A percentile compares a stretch with the other conserved stretches of the same genome.
Evolutionary conservation across 2,329 filamentous ascomycete genomes (phyloP).

Genomic region (Dactylellina leptospora): DNA sequence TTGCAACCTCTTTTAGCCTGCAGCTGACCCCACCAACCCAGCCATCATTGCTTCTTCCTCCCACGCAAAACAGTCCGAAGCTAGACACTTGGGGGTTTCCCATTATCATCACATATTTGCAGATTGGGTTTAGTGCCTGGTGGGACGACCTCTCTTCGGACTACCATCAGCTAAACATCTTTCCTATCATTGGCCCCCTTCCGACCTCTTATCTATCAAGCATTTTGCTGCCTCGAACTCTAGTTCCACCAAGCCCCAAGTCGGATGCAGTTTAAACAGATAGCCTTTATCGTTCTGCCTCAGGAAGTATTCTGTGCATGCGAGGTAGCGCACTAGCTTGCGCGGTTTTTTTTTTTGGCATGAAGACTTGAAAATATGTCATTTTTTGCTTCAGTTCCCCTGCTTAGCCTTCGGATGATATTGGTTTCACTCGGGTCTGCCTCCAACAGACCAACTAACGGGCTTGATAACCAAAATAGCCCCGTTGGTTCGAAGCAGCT

Average conservation of each 20-base stretch:
- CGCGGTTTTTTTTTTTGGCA: slow-evolving; percentile 46
- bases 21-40: slow-evolving; percentile 49
- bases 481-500: slow-evolving; percentile 23
- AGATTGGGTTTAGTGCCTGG: slow-evolving; percentile 51
- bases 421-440: slow-evolving; percentile 40
- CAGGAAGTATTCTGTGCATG: slow-evolving; percentile 43
- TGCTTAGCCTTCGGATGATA: slow-evolving; percentile 51
- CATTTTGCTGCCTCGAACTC: slow-evolving; percentile 46
- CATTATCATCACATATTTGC: slow-evolving; percentile 54
- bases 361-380: slow-evolving; percentile 34
- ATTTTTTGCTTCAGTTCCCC: slow-evolving; percentile 42
- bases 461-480: slow-evolving; percentile 32
- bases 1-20: slow-evolving; percentile 49
- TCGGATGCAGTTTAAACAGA: slow-evolving; percentile 46
- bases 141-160: slow-evolving; percentile 52
- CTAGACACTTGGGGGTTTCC: slow-evolving; percentile 51
- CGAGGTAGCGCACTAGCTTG: slow-evolving; percentile 46
- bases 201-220: slow-evolving; percentile 52
- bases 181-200: slow-evolving; percentile 52
- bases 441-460: slow-evolving; percentile 25
- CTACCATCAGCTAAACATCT: slow-evolving; percentile 53
- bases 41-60: slow-evolving; percentile 46
- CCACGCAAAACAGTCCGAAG: slow-evolving; percentile 46
- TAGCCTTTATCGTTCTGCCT: slow-evolving; percentile 53
- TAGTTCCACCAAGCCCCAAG: slow-evolving; percentile 49